These are phyloP conservation scores for Tetraselmis chui DNA, from an alignment of 139 green algal species.

Conservation along the genomic window DNA sequence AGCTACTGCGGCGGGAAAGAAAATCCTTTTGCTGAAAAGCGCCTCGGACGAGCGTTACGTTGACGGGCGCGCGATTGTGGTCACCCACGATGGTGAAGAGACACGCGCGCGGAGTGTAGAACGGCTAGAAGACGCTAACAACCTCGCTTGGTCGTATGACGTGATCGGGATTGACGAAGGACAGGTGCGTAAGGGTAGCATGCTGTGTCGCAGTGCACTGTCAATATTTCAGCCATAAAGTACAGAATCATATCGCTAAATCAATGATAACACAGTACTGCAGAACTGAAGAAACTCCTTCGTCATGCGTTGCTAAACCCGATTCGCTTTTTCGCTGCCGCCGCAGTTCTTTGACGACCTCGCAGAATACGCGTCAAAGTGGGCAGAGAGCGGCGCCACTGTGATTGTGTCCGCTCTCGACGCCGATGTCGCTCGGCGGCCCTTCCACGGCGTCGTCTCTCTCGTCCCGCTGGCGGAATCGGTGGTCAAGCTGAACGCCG, in stretches of 20 bases:
- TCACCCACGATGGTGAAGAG: constrained; percentile 7
- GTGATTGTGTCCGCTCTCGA: constrained; percentile 28
- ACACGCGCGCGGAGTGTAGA: background rate
- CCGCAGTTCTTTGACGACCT: constrained; percentile 14
- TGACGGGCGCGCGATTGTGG: background rate
- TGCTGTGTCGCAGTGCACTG: too few relatives aligned
- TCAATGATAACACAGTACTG: too few relatives aligned
- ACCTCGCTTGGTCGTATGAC: constrained; percentile 19
- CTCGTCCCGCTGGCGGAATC: constrained; percentile 25
- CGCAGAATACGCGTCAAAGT: constrained; percentile 20
- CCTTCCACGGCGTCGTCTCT: constrained; percentile 15
- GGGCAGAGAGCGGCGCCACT: constrained; percentile 20
- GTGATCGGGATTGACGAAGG: constrained; percentile 30
- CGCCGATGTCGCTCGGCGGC: constrained; percentile 14
- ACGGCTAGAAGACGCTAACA: constrained; percentile 14
- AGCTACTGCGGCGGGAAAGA: constrained; percentile 4
- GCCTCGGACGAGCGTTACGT: constrained; percentile 15
- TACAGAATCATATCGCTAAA: too few relatives aligned
- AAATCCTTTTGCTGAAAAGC: constrained; percentile 17
- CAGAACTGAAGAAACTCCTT: too few relatives aligned
- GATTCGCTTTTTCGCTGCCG: too few relatives aligned
- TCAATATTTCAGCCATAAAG: too few relatives aligned
- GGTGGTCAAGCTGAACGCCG: constrained; percentile 20
- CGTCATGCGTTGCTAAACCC: too few relatives aligned
- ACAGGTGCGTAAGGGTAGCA: constrained; percentile 11